phyloP scores from a whole-genome alignment of 2,329 filamentous ascomycete species.

The Fusarium begoniae region DNA sequence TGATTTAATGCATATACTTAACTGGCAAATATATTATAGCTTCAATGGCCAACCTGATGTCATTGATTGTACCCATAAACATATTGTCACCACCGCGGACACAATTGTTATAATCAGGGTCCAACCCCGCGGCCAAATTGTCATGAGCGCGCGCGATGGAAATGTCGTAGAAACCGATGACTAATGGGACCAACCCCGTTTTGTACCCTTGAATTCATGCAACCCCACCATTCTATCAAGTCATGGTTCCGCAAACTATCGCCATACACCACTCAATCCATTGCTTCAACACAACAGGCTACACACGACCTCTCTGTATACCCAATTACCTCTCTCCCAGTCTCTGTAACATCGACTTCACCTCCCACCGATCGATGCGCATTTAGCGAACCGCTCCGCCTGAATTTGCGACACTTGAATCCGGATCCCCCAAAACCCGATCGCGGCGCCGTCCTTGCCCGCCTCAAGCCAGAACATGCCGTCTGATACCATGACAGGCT shows the following conservation, averaged over 20 bases:
- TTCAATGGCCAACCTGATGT: neutral
- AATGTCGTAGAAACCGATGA: slow-evolving; percentile 27
- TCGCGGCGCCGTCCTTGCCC: slow-evolving; percentile 34
- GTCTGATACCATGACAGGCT: slow-evolving; percentile 42
- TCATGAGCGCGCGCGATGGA: slow-evolving; percentile 30
- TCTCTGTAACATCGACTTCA: neutral
- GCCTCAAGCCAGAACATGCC: slow-evolving; percentile 40
- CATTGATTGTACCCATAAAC: neutral
- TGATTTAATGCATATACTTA: too few relatives aligned
- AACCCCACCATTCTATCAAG: slow-evolving; percentile 39
- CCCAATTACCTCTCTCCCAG: neutral
- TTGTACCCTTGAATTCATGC: slow-evolving; percentile 19
- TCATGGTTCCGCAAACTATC: slow-evolving; percentile 41
- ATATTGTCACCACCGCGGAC: neutral
- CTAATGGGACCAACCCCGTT: slow-evolving; percentile 31
- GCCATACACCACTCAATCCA: slow-evolving; percentile 32
- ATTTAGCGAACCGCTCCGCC: slow-evolving; percentile 14
- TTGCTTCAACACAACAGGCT: slow-evolving; percentile 9
- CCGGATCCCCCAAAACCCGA: slow-evolving; percentile 32
- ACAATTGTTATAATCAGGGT: slow-evolving; percentile 14
- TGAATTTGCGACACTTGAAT: slow-evolving; percentile 28
- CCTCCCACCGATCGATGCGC: slow-evolving; percentile 17
- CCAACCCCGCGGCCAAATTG: neutral
- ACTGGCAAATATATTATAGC: too few relatives aligned
- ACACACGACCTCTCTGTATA: slow-evolving; percentile 10